A percentile compares a stretch with the other conserved stretches of the same genome.
These are phyloP conservation scores for Juncus effusus DNA, from an alignment of 176 grass and related monocot genomes.

Conservation along the genomic window DNA sequence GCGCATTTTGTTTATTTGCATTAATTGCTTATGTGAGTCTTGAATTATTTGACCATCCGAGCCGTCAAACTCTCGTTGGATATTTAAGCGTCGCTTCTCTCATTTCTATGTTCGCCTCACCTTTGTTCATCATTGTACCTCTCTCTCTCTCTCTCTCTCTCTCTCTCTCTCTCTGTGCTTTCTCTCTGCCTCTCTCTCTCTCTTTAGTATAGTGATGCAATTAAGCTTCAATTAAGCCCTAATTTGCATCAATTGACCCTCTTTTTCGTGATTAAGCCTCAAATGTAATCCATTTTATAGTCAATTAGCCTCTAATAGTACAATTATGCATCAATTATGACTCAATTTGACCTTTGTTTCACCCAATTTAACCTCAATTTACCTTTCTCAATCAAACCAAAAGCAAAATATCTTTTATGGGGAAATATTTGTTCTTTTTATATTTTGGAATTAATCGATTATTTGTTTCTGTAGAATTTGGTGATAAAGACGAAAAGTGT, in stretches of 20 bases:
- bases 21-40: conserved; percentile 60
- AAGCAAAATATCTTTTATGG: no score
- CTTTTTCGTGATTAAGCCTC: no score
- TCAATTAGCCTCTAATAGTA: no score
- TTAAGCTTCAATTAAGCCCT: not conserved
- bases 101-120: conserved; percentile 92
- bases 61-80: conserved; percentile 58
- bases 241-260: no score
- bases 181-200: not conserved
- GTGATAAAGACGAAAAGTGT: conserved; percentile 85
- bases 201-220: not conserved
- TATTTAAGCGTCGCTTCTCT: conserved; percentile 89
- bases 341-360: no score
- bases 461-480: conserved; percentile 47
- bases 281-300: no score
- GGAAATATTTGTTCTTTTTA: not conserved
- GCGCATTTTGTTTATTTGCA: conserved; percentile 37
- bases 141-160: not conserved
- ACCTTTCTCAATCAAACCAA: no score
- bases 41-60: conserved; percentile 50
- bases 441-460: not conserved
- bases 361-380: no score
- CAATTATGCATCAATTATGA: no score
- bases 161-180: not conserved
- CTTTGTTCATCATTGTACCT: conserved; percentile 75